Evolutionary conservation across 2,329 filamentous ascomycete genomes (phyloP).

Genomic region (Hypoxylon sp.): DNA sequence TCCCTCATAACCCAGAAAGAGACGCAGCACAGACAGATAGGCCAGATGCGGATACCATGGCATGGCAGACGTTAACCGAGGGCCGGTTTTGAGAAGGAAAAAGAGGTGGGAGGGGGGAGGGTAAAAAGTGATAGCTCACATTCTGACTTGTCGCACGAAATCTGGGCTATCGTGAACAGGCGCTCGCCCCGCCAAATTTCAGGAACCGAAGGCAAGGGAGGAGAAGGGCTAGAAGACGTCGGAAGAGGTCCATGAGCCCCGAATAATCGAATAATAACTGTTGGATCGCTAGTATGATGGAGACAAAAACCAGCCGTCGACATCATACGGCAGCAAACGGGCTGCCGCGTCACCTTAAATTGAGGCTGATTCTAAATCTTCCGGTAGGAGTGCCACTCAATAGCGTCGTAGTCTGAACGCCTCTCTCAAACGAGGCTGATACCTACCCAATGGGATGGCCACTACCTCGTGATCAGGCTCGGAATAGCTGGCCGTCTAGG

Average conservation of each 20-base stretch:
- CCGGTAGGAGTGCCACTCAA: slow-evolving; percentile 36
- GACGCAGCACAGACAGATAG: slow-evolving; percentile 22
- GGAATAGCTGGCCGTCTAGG: slow-evolving; percentile 35
- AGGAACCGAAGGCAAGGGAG: slow-evolving; percentile 38
- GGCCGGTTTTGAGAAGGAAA: slow-evolving; percentile 22
- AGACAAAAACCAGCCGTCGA: slow-evolving; percentile 34
- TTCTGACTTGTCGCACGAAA: slow-evolving; percentile 31
- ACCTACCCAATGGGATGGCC: slow-evolving; percentile 29
- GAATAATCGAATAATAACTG: slow-evolving; percentile 32
- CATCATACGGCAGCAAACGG: slow-evolving; percentile 38
- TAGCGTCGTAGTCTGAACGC: slow-evolving; percentile 33
- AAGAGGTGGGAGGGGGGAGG: slow-evolving; percentile 1
- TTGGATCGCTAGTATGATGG: slow-evolving; percentile 30
- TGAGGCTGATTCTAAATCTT: slow-evolving; percentile 44
- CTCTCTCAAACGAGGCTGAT: slow-evolving; percentile 42
- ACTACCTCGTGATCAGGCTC: slow-evolving; percentile 24
- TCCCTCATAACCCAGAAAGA: slow-evolving; percentile 16
- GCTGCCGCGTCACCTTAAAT: slow-evolving; percentile 39
- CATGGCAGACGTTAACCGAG: slow-evolving; percentile 30
- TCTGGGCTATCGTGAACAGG: slow-evolving; percentile 37
- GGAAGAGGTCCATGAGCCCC: slow-evolving; percentile 25
- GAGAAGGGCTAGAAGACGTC: slow-evolving; percentile 17
- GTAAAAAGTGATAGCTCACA: slow-evolving; percentile 39
- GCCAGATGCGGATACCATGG: slow-evolving; percentile 32
- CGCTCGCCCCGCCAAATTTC: slow-evolving; percentile 35